A percentile compares a stretch with the other conserved stretches of the same genome.
Evolutionary conservation across 108 stramenopile genomes (phyloP).

Genomic region (Conticribra weissflogii): DNA sequence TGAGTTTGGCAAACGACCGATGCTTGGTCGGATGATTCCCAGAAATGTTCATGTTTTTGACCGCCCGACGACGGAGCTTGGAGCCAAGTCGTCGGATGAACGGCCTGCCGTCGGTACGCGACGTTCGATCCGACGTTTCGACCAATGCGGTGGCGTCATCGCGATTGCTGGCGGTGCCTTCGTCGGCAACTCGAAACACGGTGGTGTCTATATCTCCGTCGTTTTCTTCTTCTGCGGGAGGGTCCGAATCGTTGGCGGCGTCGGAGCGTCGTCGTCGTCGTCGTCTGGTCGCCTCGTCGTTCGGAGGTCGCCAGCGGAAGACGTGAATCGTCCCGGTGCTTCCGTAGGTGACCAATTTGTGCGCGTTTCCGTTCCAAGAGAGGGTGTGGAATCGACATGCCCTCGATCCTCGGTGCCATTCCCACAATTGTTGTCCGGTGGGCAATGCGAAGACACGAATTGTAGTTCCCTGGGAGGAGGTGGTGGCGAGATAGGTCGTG

Average conservation of each 20-base stretch:
- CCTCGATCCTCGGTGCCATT: constrained; percentile 49
- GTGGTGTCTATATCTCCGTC: no score
- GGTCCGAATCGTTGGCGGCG: no score
- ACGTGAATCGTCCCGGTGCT: constrained; percentile 32
- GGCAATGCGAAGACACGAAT: constrained; percentile 50
- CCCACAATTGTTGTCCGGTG: constrained; percentile 34
- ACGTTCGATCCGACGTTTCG: neutral
- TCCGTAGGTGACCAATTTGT: constrained; percentile 37
- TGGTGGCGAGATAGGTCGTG: constrained; percentile 30
- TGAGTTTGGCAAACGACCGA: constrained; percentile 48
- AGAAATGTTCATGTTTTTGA: constrained; percentile 2
- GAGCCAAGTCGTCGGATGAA: constrained; percentile 35
- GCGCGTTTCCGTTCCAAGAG: constrained; percentile 41
- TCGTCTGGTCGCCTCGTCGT: no score
- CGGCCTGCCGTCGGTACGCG: no score
- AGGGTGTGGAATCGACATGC: constrained; percentile 38
- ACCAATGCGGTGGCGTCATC: neutral
- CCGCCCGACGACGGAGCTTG: constrained; percentile 15
- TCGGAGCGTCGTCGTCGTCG: no score
- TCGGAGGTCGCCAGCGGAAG: neutral
- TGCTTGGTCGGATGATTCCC: constrained; percentile 24
- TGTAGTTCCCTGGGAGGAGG: constrained; percentile 31
- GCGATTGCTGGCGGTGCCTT: neutral
- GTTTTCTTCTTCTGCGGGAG: no score
- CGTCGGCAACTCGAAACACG: neutral